phyloP scores from a whole-genome alignment of 2,329 filamentous ascomycete species.

The Pleurostoma richardsiae region DNA sequence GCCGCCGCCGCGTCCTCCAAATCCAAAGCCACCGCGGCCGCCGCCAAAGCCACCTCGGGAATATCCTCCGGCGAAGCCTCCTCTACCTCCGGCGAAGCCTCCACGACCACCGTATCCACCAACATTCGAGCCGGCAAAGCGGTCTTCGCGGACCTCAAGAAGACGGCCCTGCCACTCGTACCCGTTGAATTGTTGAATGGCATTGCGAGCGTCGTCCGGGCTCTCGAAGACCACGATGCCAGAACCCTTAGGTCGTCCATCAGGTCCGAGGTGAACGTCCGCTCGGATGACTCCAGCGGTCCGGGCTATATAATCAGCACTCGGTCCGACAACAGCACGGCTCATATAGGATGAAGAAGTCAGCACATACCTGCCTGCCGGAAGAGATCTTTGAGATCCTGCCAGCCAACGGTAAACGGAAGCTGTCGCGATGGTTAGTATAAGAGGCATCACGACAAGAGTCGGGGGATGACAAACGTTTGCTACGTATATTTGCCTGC shows the following conservation, averaged over 20 bases:
- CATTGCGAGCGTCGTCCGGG: constrained; percentile 86
- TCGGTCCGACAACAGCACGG: neutral
- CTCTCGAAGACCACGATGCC: constrained; percentile 97
- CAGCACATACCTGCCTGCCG: constrained; percentile 85
- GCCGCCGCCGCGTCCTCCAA: constrained; percentile 36
- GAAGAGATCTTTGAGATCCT: constrained; percentile 98
- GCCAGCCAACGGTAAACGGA: constrained; percentile 96
- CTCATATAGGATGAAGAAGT: constrained; percentile 2
- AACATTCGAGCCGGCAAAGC: constrained; percentile 66
- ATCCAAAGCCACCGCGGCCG: constrained; percentile 36
- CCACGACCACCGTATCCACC: constrained; percentile 52
- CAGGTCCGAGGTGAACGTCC: constrained; percentile 87
- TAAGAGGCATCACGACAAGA: constrained; percentile 7
- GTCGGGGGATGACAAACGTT: constrained; percentile 69
- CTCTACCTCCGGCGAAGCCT: constrained; percentile 45
- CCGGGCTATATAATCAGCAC: constrained; percentile 35
- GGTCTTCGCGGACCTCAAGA: constrained; percentile 93
- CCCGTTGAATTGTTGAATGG: constrained; percentile 96
- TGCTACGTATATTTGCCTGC: constrained; percentile 92
- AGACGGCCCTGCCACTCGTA: constrained; percentile 96
- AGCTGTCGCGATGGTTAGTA: constrained; percentile 53
- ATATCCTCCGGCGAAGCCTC: constrained; percentile 33
- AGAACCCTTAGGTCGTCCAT: constrained; percentile 92
- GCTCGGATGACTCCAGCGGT: constrained; percentile 84
- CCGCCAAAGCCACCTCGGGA: constrained; percentile 43